Evolutionary conservation across 225 moss, liverwort and hornwort species (phyloP).

Genomic region (Pleurozium schreberi): DNA sequence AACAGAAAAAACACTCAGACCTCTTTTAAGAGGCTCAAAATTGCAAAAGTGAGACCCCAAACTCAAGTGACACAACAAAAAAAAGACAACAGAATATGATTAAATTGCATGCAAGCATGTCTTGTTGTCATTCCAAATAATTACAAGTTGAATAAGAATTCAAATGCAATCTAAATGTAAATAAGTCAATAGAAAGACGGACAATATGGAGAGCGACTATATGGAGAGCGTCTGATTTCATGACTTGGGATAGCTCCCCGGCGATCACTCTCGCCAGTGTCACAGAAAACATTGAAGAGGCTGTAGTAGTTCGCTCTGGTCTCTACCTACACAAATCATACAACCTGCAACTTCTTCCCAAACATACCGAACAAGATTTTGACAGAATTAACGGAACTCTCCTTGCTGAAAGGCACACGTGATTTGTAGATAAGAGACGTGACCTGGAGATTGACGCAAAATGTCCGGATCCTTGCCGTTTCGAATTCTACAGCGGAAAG

Average conservation of each 20-base stretch:
- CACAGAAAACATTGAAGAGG: neutral
- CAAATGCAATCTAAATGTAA: neutral
- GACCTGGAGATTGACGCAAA: slow-evolving; percentile 14
- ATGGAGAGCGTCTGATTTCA: neutral
- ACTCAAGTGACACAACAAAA: neutral
- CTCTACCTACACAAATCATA: neutral
- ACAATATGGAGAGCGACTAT: no score
- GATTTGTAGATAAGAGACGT: slow-evolving; percentile 35
- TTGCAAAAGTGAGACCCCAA: neutral
- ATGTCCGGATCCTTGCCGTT: slow-evolving; percentile 42
- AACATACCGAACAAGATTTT: slow-evolving; percentile 58
- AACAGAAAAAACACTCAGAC: neutral
- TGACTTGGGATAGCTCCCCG: neutral
- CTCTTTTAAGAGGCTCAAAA: neutral
- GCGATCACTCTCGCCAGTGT: neutral
- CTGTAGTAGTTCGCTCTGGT: neutral
- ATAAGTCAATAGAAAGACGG: neutral
- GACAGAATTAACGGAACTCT: slow-evolving; percentile 48
- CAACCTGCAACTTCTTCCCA: slow-evolving; percentile 31
- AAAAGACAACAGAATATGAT: neutral
- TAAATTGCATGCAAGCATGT: neutral
- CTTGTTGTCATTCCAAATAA: neutral
- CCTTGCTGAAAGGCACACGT: slow-evolving; percentile 68
- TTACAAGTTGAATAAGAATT: neutral
- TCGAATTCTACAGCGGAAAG: neutral